phyloP scores from a whole-genome alignment of 352 stramenopile species.

The Pythium aquatile region DNA sequence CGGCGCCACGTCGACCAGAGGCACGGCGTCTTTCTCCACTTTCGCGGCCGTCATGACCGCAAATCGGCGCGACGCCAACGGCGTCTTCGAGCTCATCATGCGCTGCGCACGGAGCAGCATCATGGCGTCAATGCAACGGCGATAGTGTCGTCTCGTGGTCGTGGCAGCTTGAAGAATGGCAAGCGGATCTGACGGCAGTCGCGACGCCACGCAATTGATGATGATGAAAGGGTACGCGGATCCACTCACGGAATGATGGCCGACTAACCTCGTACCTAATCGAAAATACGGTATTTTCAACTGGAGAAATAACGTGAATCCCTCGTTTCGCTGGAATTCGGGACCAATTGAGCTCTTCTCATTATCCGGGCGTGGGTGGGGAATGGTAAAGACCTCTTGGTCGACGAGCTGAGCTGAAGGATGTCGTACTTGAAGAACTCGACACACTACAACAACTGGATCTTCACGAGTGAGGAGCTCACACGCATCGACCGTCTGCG shows the following conservation, averaged over 20 bases:
- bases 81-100: slow-evolving; percentile 19
- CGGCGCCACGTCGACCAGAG: slow-evolving; percentile 67
- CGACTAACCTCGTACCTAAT: not conserved
- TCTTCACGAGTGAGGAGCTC: slow-evolving; percentile 73
- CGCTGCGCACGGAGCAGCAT: slow-evolving; percentile 16
- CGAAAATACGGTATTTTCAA: not conserved
- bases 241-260: not conserved
- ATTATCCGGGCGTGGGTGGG: not conserved
- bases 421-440: slow-evolving; percentile 85
- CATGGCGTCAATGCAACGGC: not conserved
- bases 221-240: slow-evolving; percentile 6
- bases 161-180: not conserved
- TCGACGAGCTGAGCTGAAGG: not conserved
- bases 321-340: not conserved
- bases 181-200: not conserved
- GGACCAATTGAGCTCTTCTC: not conserved
- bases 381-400: slow-evolving; percentile 4
- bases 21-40: slow-evolving; percentile 47
- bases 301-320: not conserved
- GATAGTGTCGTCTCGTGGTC: not conserved
- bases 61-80: slow-evolving; percentile 12
- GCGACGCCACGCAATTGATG: slow-evolving; percentile 4
- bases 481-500: slow-evolving; percentile 51
- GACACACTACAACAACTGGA: slow-evolving; percentile 90
- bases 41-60: slow-evolving; percentile 51